phyloP scores from a whole-genome alignment of 1,139 yeast species.

The Sugiyamaella grinbergsii region DNA sequence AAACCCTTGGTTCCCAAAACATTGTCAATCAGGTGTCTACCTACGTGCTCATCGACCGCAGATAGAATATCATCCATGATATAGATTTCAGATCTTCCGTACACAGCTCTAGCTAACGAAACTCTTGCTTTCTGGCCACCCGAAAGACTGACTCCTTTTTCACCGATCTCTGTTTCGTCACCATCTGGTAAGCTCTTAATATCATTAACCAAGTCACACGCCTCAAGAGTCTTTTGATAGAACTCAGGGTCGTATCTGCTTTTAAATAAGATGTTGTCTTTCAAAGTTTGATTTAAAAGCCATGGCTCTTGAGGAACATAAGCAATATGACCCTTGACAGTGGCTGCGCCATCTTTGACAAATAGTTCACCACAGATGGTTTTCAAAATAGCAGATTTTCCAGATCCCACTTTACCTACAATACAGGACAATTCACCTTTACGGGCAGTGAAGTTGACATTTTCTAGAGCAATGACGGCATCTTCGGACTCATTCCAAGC shows the following conservation, averaged over 20 bases:
- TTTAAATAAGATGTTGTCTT: conserved; percentile 78
- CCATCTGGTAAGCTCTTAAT: conserved; percentile 74
- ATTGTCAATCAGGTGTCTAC: conserved; percentile 60
- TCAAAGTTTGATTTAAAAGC: conserved; percentile 74
- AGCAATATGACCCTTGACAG: conserved; percentile 66
- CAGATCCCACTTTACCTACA: conserved; percentile 78
- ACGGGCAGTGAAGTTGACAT: conserved; percentile 54
- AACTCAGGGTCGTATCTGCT: conserved; percentile 67
- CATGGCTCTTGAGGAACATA: conserved; percentile 82
- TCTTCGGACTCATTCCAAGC: conserved; percentile 47
- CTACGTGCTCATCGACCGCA: conserved; percentile 85
- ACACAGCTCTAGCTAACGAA: conserved; percentile 83
- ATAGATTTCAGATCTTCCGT: conserved; percentile 77
- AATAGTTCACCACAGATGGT: conserved; percentile 62
- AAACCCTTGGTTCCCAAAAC: conserved; percentile 68
- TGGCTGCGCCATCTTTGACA: conserved; percentile 61
- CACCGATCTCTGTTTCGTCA: conserved; percentile 83
- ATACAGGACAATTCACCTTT: conserved; percentile 69
- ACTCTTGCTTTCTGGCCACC: conserved; percentile 92
- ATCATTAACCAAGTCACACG: conserved; percentile 75
- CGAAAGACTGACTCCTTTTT: conserved; percentile 81
- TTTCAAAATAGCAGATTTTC: conserved; percentile 68
- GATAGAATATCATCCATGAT: conserved; percentile 75
- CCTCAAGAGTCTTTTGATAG: conserved; percentile 66
- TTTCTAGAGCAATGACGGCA: conserved; percentile 51